Conservation (phyloP, 2,329 filamentous ascomycete species). For the Diaporthe citriasiana region DNA sequence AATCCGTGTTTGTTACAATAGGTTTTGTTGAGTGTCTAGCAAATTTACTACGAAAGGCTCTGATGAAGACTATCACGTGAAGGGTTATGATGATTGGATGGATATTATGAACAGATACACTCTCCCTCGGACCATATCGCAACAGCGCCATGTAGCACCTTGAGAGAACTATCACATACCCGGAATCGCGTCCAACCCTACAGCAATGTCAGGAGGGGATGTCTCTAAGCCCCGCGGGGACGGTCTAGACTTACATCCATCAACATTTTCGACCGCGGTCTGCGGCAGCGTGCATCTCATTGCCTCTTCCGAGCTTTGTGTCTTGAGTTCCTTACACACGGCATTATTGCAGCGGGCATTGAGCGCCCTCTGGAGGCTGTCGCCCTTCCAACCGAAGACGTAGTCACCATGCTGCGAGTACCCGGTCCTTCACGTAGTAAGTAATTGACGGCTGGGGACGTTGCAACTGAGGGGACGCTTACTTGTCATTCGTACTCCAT, state of each 20-base stretch:
- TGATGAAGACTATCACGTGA: too few relatives aligned
- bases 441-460: too few relatives aligned
- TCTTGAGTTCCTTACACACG: slow-evolving; percentile 44
- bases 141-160: not conserved
- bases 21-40: too few relatives aligned
- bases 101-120: too few relatives aligned
- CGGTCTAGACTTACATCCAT: slow-evolving; percentile 51
- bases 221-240: too few relatives aligned
- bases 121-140: too few relatives aligned
- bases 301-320: slow-evolving; percentile 49
- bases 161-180: not conserved
- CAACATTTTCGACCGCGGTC: slow-evolving; percentile 50
- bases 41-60: too few relatives aligned
- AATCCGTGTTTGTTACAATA: too few relatives aligned
- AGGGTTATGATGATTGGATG: too few relatives aligned
- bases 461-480: too few relatives aligned
- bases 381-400: slow-evolving; percentile 56
- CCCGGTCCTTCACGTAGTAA: slow-evolving; percentile 47
- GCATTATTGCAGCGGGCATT: slow-evolving; percentile 39
- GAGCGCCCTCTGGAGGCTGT: slow-evolving; percentile 49
- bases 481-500: slow-evolving; percentile 49
- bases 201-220: not conserved
- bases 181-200: slow-evolving; percentile 5
- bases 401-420: slow-evolving; percentile 57
- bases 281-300: slow-evolving; percentile 51